These are phyloP conservation scores for Rubia peregrina DNA, from an alignment of 305 asterid species.

Conservation along the genomic window DNA sequence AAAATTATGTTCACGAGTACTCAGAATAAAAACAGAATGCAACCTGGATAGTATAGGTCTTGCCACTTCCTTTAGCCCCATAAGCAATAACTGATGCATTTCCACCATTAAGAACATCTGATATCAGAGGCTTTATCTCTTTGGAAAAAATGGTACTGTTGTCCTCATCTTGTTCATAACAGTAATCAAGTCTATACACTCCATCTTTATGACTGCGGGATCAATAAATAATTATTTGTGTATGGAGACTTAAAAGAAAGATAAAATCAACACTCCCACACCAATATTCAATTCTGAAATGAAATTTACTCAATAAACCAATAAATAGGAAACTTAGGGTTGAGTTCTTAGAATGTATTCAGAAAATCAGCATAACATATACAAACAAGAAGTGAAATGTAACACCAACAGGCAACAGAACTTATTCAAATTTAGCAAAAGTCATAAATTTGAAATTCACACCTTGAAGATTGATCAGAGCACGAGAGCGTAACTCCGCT, in stretches of 20 bases:
- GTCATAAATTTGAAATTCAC: neutral
- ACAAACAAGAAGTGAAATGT: neutral
- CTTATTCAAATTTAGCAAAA: neutral
- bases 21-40: neutral
- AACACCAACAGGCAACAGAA: neutral
- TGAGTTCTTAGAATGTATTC: neutral
- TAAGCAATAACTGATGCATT: conserved; percentile 66
- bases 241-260: neutral
- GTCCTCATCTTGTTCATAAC: conserved; percentile 52
- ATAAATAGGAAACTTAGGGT: neutral
- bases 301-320: neutral
- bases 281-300: neutral
- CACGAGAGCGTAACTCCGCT: conserved; percentile 30
- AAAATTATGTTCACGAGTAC: neutral
- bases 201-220: conserved; percentile 43
- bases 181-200: conserved; percentile 50
- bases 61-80: conserved; percentile 89
- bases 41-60: conserved; percentile 64
- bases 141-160: conserved; percentile 36
- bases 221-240: conserved; percentile 6
- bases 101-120: conserved; percentile 45
- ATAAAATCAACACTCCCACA: neutral
- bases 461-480: conserved; percentile 43
- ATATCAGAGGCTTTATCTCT: conserved; percentile 55
- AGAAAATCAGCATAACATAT: neutral